Conservation (phyloP, 805 yeast species). For the Kuraishia capsulata region DNA sequence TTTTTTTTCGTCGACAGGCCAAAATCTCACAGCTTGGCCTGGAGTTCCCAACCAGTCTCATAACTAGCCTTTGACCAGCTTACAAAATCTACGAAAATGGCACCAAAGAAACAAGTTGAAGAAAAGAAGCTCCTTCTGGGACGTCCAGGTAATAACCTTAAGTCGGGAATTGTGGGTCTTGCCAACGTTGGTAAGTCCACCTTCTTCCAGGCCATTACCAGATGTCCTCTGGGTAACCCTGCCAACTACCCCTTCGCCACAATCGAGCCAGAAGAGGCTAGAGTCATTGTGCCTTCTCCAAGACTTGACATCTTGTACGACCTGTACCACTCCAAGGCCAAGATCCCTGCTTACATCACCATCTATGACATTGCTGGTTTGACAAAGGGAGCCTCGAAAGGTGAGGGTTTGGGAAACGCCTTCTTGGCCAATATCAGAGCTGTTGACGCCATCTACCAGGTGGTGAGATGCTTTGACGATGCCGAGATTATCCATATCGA, state of each 20-base stretch:
- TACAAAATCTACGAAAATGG: too few species aligned
- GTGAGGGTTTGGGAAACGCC: slow-evolving; percentile 97
- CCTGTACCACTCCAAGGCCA: slow-evolving; percentile 73
- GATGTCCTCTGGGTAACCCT: slow-evolving; percentile 54
- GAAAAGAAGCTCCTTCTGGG: slow-evolving; percentile 27
- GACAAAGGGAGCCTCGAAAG: slow-evolving; percentile 92
- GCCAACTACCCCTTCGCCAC: slow-evolving; percentile 71
- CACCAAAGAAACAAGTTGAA: slow-evolving; percentile 30
- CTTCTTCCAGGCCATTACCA: slow-evolving; percentile 52
- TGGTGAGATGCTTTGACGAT: slow-evolving; percentile 95
- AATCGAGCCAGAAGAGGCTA: slow-evolving; percentile 63
- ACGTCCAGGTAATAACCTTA: slow-evolving; percentile 32
- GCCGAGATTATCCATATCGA: slow-evolving; percentile 96
- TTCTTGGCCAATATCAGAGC: slow-evolving; percentile 95
- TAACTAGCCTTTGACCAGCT: too few species aligned
- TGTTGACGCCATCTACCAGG: slow-evolving; percentile 96
- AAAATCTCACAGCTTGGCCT: too few species aligned
- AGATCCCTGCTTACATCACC: slow-evolving; percentile 88
- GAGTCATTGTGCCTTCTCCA: slow-evolving; percentile 60
- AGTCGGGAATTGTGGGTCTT: slow-evolving; percentile 87
- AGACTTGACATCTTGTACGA: slow-evolving; percentile 72
- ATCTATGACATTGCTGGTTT: slow-evolving; percentile 97
- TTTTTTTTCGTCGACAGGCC: too few species aligned
- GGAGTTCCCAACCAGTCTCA: too few species aligned
- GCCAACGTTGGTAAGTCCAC: slow-evolving; percentile 69